These are phyloP conservation scores for Sphaerostilbella broomeana DNA, from an alignment of 2,329 filamentous ascomycete genomes.

Conservation along the genomic window DNA sequence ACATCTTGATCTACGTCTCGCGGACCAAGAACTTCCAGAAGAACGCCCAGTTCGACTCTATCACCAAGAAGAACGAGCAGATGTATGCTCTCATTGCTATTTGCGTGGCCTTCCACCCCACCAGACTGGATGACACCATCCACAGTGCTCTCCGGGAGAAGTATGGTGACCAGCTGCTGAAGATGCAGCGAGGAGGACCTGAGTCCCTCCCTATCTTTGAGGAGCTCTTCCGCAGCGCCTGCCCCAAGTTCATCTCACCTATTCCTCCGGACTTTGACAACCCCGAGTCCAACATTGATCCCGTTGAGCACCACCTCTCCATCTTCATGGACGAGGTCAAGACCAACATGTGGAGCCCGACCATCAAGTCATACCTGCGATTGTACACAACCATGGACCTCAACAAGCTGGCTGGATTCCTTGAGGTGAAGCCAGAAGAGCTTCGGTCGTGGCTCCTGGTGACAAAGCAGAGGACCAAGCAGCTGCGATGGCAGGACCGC, in stretches of 20 bases:
- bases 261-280: slow-evolving; percentile 97
- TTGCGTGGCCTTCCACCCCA: slow-evolving; percentile 96
- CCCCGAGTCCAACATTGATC: slow-evolving; percentile 91
- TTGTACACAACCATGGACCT: slow-evolving; percentile 99
- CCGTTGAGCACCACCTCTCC: slow-evolving; percentile 90
- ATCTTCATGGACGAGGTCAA: slow-evolving; percentile 99
- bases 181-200: slow-evolving; percentile 91
- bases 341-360: slow-evolving; percentile 97
- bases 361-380: slow-evolving; percentile 96
- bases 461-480: slow-evolving; percentile 97
- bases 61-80: slow-evolving; percentile 99
- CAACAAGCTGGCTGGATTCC: slow-evolving; percentile 94
- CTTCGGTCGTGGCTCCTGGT: slow-evolving; percentile 89
- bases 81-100: slow-evolving; percentile 99
- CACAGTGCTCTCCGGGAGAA: slow-evolving; percentile 97
- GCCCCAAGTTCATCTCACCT: slow-evolving; percentile 98
- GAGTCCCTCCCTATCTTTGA: slow-evolving; percentile 95
- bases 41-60: slow-evolving; percentile 95
- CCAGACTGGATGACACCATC: slow-evolving; percentile 95
- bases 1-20: slow-evolving; percentile 98
- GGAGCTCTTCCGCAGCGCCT: slow-evolving; percentile 95
- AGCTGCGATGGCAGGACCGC: slow-evolving; percentile 85
- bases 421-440: slow-evolving; percentile 95
- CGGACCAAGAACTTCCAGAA: slow-evolving; percentile 99
- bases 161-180: slow-evolving; percentile 96